Evolutionary conservation across 345 rosid species (phyloP), one percentile per base, ranked within the genome.

Genomic region (Stellera chamaejasme): DNA sequence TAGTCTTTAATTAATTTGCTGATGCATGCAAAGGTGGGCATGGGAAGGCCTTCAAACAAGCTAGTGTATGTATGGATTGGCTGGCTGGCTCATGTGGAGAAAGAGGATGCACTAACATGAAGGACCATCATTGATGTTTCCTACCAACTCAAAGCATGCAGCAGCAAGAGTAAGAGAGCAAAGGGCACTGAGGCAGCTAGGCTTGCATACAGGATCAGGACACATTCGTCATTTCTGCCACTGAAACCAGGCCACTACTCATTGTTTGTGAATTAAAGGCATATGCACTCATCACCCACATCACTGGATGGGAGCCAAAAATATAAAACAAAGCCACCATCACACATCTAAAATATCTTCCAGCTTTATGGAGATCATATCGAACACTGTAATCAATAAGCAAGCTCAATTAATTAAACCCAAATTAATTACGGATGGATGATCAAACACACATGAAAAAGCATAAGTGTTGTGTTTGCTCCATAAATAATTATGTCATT

Each of bases 111-210:
- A 53, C 26, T 42, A 25, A 14, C 13, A 14, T 43, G 28, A 41
- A 39, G 52, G 27, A 65, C 12, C 52, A 66, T 73, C 53, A 62
- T 62, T 70, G 73, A 73, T 69, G 75, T 71, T 63, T 69, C 88
- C 83, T 69, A 67, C 75, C 70, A 67, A 77, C 70, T 70, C 48
- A 60, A 69, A 64, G 56, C n/a, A n/a, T n/a, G n/a, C n/a, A n/a
- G n/a, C n/a, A n/a, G n/a, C 47, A 66, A 68, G 63, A 48, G 44
- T 48, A 45, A 10, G 68, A 54, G 23, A 19, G 23, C 44, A 46
- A 48, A 50, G 55, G 41, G 55, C 14, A 14, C 50, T 48, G 42
- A 67, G 60, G n/a, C n/a, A n/a, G n/a, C n/a, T n/a, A n/a, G n/a
- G 55, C 61, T 32, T 61, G 50, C 60, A 65, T 61, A 65, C 55